phyloP scores from a whole-genome alignment of 2,329 filamentous ascomycete genomes.

The Ophiostoma ulmi region DNA sequence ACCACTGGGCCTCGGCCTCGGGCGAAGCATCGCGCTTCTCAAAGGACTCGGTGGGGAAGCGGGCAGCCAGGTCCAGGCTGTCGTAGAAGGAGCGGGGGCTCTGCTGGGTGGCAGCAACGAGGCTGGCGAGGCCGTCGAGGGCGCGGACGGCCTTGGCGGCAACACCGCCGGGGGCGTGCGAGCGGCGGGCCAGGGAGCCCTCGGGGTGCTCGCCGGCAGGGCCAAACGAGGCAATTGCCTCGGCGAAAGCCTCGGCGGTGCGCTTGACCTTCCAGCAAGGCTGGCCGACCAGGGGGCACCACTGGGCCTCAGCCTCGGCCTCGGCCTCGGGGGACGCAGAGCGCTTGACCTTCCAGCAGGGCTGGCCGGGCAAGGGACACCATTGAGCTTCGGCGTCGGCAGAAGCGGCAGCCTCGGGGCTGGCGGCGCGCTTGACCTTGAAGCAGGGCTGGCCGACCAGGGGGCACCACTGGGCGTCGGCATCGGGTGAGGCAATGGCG shows the following conservation, averaged over 20 bases:
- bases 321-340: conserved; percentile 3
- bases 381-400: conserved; percentile 23
- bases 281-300: conserved; percentile 37
- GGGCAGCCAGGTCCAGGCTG: conserved; percentile 25
- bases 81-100: conserved; percentile 28
- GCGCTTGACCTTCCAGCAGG: conserved; percentile 33
- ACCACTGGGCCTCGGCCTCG: conserved; percentile 9
- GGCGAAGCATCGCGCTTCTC: conserved; percentile 19
- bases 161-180: conserved; percentile 24
- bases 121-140: conserved; percentile 27
- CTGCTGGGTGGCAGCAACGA: conserved; percentile 28
- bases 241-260: conserved; percentile 31
- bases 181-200: conserved; percentile 25
- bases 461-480: conserved; percentile 33
- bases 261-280: conserved; percentile 33
- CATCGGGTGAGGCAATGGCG: conserved; percentile 24
- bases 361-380: conserved; percentile 39
- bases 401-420: conserved; percentile 25
- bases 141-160: conserved; percentile 27
- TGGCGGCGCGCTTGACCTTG: conserved; percentile 30
- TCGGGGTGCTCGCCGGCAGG: conserved; percentile 37
- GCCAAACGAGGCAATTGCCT: conserved; percentile 33
- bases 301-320: conserved; percentile 10
- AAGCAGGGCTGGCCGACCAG: conserved; percentile 39
- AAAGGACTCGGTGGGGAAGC: conserved; percentile 23